A percentile compares a stretch with the other conserved stretches of the same genome.
phyloP scores from a whole-genome alignment of 2,329 filamentous ascomycete genomes.

The Talaromyces sp. region DNA sequence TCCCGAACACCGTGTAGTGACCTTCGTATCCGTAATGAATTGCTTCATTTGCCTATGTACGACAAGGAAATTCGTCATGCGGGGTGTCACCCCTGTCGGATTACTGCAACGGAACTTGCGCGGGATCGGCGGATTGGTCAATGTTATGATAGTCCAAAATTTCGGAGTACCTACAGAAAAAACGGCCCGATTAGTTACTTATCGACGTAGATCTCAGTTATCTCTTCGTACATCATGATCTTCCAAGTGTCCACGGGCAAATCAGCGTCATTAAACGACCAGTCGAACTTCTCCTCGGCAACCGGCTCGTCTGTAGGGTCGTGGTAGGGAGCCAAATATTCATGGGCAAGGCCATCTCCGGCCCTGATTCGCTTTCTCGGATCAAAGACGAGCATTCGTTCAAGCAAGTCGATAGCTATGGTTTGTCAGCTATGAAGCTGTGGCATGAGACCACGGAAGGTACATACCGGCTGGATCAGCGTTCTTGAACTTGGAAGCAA shows the following conservation, averaged over 20 bases:
- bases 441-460: neutral
- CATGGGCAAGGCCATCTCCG: slow-evolving; percentile 76
- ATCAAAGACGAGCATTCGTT: slow-evolving; percentile 97
- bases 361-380: slow-evolving; percentile 94
- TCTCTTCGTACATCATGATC: slow-evolving; percentile 86
- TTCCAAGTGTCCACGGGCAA: slow-evolving; percentile 99
- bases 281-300: slow-evolving; percentile 96
- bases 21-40: slow-evolving; percentile 7
- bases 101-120: slow-evolving; percentile 10
- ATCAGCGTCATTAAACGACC: slow-evolving; percentile 98
- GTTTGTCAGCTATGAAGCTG: slow-evolving; percentile 14
- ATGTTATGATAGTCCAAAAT: slow-evolving; percentile 98
- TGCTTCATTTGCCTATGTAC: slow-evolving; percentile 5
- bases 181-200: slow-evolving; percentile 12
- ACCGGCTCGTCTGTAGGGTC: slow-evolving; percentile 94
- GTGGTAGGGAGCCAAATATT: slow-evolving; percentile 94
- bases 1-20: slow-evolving; percentile 5
- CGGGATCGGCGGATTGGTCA: slow-evolving; percentile 45
- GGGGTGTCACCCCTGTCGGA: neutral
- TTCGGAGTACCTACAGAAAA: slow-evolving; percentile 76
- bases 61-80: slow-evolving; percentile 1
- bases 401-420: slow-evolving; percentile 82
- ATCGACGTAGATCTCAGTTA: neutral
- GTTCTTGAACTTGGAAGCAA: slow-evolving; percentile 88
- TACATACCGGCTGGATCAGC: slow-evolving; percentile 74